These are phyloP conservation scores for Euphorbia corollata DNA, from an alignment of 441 rosid genomes.

Conservation along the genomic window DNA sequence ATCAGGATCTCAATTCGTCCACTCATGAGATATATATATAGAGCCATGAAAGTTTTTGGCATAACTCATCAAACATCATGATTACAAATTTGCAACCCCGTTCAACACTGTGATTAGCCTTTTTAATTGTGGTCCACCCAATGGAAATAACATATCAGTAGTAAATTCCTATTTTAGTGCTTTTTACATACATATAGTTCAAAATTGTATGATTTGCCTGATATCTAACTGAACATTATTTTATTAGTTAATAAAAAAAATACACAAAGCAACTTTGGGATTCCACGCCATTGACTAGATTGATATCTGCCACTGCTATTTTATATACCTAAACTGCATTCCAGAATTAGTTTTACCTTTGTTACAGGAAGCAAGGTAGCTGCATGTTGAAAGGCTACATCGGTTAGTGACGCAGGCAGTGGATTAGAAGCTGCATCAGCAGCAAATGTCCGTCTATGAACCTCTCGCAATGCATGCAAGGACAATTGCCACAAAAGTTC, in stretches of 20 bases:
- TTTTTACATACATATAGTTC: not conserved
- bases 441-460: conserved; percentile 87
- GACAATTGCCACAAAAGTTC: conserved; percentile 99
- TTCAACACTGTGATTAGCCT: not conserved
- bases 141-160: no score
- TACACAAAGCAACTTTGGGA: not conserved
- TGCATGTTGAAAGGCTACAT: conserved; percentile 97
- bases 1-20: not conserved
- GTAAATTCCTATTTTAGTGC: not conserved
- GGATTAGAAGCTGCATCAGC: conserved; percentile 84
- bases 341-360: conserved; percentile 43
- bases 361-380: conserved; percentile 95
- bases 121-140: not conserved
- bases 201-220: not conserved
- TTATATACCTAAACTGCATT: not conserved
- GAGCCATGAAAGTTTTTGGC: not conserved
- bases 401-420: conserved; percentile 87
- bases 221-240: not conserved
- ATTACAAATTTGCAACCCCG: not conserved
- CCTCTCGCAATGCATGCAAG: conserved; percentile 93
- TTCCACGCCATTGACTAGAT: not conserved
- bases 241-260: not conserved
- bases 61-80: not conserved
- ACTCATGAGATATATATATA: not conserved
- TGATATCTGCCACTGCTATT: not conserved